Conservation (phyloP, 441 rosid species). For the Gossypium trilobum region DNA sequence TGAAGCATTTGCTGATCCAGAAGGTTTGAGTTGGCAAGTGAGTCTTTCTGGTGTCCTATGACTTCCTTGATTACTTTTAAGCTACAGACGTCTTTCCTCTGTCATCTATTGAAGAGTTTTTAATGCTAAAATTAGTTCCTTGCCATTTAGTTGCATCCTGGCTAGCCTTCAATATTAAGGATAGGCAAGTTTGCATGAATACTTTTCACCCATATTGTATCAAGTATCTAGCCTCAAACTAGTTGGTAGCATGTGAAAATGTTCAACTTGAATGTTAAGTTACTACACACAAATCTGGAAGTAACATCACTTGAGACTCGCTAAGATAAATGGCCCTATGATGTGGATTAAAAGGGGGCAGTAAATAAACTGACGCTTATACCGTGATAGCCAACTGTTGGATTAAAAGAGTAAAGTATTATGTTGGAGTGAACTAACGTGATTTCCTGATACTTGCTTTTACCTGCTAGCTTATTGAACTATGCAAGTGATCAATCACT, state of each 20-base stretch:
- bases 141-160: not conserved
- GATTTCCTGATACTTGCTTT: not conserved
- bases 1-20: constrained; percentile 55
- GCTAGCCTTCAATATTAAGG: not conserved
- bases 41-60: constrained; percentile 7
- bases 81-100: not conserved
- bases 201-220: not conserved
- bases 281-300: not conserved
- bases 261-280: not conserved
- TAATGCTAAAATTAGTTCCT: not conserved
- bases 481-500: not conserved
- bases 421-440: not conserved
- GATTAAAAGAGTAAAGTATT: not conserved
- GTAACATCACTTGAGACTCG: not conserved
- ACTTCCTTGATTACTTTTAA: not conserved
- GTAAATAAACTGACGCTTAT: not conserved
- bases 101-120: not conserved
- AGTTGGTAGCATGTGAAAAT: not conserved
- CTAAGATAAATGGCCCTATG: not conserved
- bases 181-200: not conserved
- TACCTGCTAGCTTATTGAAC: not conserved
- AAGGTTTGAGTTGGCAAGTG: constrained; percentile 74
- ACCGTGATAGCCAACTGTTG: not conserved
- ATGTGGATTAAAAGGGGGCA: not conserved
- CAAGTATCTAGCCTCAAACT: not conserved